Evolutionary conservation across 371 early-diverging fungal genomes (phyloP).

Genomic region (Choanephora cucurbitarum): DNA sequence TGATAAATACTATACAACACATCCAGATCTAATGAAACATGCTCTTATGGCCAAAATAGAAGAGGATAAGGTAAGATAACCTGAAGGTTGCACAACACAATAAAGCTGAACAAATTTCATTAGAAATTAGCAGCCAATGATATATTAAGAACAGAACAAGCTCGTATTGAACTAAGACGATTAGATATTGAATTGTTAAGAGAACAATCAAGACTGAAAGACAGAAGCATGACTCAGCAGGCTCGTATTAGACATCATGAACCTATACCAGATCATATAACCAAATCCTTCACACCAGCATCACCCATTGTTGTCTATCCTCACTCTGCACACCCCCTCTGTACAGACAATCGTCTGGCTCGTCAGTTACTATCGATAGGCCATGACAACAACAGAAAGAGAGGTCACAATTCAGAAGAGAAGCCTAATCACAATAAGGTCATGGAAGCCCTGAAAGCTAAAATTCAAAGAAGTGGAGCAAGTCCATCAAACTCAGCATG

Average conservation of each 20-base stretch:
- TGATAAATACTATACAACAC: slow-evolving; percentile 37
- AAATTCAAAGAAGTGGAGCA: slow-evolving; percentile 37
- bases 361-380: not conserved
- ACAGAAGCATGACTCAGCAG: slow-evolving; percentile 2
- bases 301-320: slow-evolving; percentile 34
- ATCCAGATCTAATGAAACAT: slow-evolving; percentile 46
- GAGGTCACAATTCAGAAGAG: slow-evolving; percentile 15
- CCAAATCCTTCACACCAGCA: slow-evolving; percentile 4
- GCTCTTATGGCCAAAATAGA: slow-evolving; percentile 50
- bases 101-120: not conserved
- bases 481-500: slow-evolving; percentile 15
- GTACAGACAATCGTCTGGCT: slow-evolving; percentile 19
- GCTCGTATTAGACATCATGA: not conserved
- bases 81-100: not conserved
- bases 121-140: slow-evolving; percentile 45
- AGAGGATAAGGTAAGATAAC: slow-evolving; percentile 49
- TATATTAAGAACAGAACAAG: slow-evolving; percentile 37
- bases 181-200: slow-evolving; percentile 40
- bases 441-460: slow-evolving; percentile 53
- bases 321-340: slow-evolving; percentile 46
- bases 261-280: not conserved
- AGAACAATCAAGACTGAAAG: slow-evolving; percentile 23
- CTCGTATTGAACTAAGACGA: slow-evolving; percentile 34
- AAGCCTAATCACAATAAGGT: slow-evolving; percentile 38
- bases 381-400: slow-evolving; percentile 20